These are phyloP conservation scores for Eucalyptus sp. DNA, from an alignment of 345 rosid genomes.

Conservation along the genomic window DNA sequence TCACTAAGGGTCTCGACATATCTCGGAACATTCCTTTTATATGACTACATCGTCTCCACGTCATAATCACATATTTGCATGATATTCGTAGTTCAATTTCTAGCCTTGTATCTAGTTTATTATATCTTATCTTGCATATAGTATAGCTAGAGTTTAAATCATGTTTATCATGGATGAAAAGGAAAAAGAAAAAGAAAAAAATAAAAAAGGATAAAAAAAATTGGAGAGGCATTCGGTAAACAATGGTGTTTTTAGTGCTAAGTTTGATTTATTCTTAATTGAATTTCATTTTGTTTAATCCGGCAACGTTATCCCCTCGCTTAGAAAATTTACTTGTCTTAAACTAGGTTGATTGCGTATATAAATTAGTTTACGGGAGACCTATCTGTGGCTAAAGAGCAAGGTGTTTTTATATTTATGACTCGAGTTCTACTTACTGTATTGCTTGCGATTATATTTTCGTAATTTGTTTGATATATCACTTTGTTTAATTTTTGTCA, in stretches of 20 bases:
- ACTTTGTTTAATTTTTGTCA: neutral
- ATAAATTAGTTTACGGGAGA: no score
- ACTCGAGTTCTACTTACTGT: neutral
- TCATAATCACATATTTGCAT: neutral
- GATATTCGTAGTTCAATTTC: no score
- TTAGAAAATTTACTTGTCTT: neutral
- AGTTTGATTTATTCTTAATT: no score
- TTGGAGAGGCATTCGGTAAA: neutral
- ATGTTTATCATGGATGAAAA: neutral
- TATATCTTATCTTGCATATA: no score
- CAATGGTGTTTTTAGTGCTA: neutral
- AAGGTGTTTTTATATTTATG: no score
- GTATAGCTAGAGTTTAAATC: neutral
- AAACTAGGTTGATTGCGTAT: neutral
- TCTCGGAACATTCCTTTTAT: neutral
- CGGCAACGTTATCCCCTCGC: neutral
- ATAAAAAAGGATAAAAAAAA: no score
- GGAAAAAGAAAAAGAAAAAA: neutral
- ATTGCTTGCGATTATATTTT: no score
- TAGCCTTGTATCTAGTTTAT: no score
- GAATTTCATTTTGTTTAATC: neutral
- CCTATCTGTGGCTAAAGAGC: accelerated
- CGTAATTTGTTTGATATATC: no score
- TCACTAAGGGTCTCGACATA: neutral
- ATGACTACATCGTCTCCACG: neutral